Percentiles rank a stretch among this genome's conserved stretches.
phyloP scores from a whole-genome alignment of 768 basidiomycete species.

The Mycena olivaceomarginata region DNA sequence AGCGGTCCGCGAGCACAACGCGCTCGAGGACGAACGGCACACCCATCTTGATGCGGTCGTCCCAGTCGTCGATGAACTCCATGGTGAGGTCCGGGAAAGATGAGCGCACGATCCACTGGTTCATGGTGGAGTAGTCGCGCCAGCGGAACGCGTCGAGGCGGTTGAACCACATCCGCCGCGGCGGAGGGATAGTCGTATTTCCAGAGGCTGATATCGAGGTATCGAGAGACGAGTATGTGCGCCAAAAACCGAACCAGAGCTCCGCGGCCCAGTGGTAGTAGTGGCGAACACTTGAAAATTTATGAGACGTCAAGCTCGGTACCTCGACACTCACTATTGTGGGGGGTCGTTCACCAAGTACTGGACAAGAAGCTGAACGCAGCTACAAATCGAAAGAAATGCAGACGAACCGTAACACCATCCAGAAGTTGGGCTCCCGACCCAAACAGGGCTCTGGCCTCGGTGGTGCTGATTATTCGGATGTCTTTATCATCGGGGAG shows the following conservation, averaged over 20 bases:
- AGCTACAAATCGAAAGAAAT: not conserved
- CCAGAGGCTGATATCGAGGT: slow-evolving; percentile 79
- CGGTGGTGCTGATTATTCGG: slow-evolving; percentile 79
- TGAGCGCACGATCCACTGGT: slow-evolving; percentile 88
- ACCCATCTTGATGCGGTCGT: slow-evolving; percentile 82
- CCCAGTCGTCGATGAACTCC: slow-evolving; percentile 91
- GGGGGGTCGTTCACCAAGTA: slow-evolving; percentile 90
- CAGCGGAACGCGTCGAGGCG: slow-evolving; percentile 86
- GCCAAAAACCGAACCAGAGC: slow-evolving; percentile 94
- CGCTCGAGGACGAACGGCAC: slow-evolving; percentile 89
- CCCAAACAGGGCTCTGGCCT: slow-evolving; percentile 84
- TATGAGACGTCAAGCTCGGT: not conserved
- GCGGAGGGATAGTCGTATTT: slow-evolving; percentile 82
- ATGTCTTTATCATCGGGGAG: slow-evolving; percentile 89
- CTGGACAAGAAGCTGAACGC: slow-evolving; percentile 55
- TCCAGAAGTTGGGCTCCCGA: slow-evolving; percentile 80
- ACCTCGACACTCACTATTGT: slow-evolving; percentile 81
- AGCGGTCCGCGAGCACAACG: slow-evolving; percentile 90
- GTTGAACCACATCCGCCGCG: slow-evolving; percentile 85
- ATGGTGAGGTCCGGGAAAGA: slow-evolving; percentile 88
- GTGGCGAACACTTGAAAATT: slow-evolving; percentile 81
- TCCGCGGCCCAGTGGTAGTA: slow-evolving; percentile 98
- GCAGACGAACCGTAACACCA: slow-evolving; percentile 77
- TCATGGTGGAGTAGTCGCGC: slow-evolving; percentile 95
- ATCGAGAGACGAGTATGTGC: slow-evolving; percentile 91